phyloP scores from a whole-genome alignment of 1,139 yeast genomes.

The Hemisphaericaspora xylanilytica region DNA sequence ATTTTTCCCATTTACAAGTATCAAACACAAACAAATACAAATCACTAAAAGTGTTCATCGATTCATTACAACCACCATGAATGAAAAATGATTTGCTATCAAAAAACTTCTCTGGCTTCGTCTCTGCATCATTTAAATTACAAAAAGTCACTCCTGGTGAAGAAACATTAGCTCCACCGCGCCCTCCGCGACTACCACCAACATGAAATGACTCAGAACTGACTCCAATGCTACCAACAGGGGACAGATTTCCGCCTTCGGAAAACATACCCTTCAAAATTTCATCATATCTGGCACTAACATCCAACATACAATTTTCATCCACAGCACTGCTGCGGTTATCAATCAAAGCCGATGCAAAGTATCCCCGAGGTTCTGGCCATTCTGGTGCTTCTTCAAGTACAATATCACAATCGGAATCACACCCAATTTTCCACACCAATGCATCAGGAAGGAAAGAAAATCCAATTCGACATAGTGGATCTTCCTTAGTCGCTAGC shows the following conservation, averaged over 20 bases:
- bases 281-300: neutral
- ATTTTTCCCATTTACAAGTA: slow-evolving; percentile 34
- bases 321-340: slow-evolving; percentile 15
- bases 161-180: slow-evolving; percentile 2
- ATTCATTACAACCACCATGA: slow-evolving; percentile 44
- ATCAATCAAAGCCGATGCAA: slow-evolving; percentile 36
- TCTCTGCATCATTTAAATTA: slow-evolving; percentile 8
- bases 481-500: slow-evolving; percentile 18
- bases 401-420: slow-evolving; percentile 10
- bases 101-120: slow-evolving; percentile 22
- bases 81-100: slow-evolving; percentile 31
- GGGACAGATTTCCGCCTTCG: neutral
- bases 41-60: slow-evolving; percentile 30
- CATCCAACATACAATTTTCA: slow-evolving; percentile 19
- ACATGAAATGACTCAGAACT: slow-evolving; percentile 19
- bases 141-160: too few species aligned
- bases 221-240: slow-evolving; percentile 1
- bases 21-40: slow-evolving; percentile 34
- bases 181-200: neutral
- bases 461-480: slow-evolving; percentile 10
- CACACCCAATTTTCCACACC: slow-evolving; percentile 16
- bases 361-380: slow-evolving; percentile 44
- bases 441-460: slow-evolving; percentile 25
- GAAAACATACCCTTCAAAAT: neutral
- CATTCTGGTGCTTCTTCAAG: slow-evolving; percentile 18